Percentiles rank a stretch among this genome's conserved stretches.
Evolutionary conservation across 2,329 filamentous ascomycete genomes (phyloP).

Genomic region (Neofusicoccum parvum): DNA sequence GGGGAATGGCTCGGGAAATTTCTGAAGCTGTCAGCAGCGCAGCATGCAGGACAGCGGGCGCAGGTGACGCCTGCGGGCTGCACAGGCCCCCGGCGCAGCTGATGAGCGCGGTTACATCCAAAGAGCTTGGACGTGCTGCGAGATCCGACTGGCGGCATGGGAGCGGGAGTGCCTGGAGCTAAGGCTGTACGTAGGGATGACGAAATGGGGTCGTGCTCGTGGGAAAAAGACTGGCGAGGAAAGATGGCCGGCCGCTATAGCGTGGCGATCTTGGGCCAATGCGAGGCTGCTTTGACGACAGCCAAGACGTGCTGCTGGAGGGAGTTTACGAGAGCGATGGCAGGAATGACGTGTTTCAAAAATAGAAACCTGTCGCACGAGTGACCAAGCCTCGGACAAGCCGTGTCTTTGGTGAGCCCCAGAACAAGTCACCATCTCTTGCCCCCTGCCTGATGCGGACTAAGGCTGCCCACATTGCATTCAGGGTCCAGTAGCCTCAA

Average conservation of each 20-base stretch:
- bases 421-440: background rate
- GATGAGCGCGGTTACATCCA: slow-evolving; percentile 13
- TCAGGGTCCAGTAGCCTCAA: slow-evolving; percentile 14
- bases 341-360: background rate
- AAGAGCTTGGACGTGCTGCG: slow-evolving; percentile 5
- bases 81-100: background rate
- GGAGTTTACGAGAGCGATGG: background rate
- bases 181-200: slow-evolving; percentile 3
- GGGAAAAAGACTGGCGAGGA: background rate
- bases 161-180: slow-evolving; percentile 19
- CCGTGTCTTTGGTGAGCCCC: slow-evolving; percentile 7
- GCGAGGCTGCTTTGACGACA: background rate
- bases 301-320: background rate
- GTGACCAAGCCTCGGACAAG: slow-evolving; percentile 4
- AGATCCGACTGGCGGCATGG: slow-evolving; percentile 7
- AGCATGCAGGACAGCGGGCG: background rate
- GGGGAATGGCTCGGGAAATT: background rate
- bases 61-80: slow-evolving; percentile 11
- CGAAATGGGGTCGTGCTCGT: background rate
- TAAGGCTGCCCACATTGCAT: background rate
- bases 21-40: background rate
- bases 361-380: slow-evolving; percentile 15
- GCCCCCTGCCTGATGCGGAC: background rate
- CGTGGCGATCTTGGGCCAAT: slow-evolving; percentile 3
- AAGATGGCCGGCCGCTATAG: background rate